Percentiles rank a stretch among this genome's conserved stretches.
These are phyloP conservation scores for Botrytis tulipae DNA, from an alignment of 2,329 filamentous ascomycete genomes.

Conservation along the genomic window DNA sequence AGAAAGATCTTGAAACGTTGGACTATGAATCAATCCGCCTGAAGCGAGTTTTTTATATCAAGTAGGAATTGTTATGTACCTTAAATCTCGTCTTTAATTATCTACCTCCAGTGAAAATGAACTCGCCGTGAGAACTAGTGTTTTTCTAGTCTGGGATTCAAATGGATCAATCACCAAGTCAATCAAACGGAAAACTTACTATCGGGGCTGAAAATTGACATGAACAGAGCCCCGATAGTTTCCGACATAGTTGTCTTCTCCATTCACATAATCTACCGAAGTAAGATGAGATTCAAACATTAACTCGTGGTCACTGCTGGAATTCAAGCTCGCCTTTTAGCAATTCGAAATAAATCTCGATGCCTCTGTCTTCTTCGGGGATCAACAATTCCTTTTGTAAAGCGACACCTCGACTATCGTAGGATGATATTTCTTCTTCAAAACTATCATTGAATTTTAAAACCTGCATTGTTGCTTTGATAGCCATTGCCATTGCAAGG, in stretches of 20 bases:
- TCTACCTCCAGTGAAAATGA: background rate
- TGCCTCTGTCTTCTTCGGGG: constrained; percentile 13
- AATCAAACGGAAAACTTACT: background rate
- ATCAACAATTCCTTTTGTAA: constrained; percentile 17
- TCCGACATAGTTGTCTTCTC: background rate
- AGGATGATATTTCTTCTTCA: constrained; percentile 33
- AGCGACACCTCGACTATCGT: constrained; percentile 13
- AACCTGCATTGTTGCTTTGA: constrained; percentile 23
- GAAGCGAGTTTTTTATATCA: background rate
- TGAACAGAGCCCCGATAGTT: background rate
- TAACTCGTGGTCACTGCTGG: background rate
- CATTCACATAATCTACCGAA: background rate
- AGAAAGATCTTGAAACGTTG: background rate
- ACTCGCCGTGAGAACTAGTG: background rate
- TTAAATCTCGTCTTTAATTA: background rate
- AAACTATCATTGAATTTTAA: constrained; percentile 27
- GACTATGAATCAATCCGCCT: background rate
- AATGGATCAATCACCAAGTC: background rate
- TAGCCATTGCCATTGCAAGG: constrained; percentile 27
- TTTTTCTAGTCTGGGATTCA: background rate
- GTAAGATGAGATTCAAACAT: background rate
- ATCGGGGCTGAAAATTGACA: background rate
- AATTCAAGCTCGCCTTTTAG: too few species aligned
- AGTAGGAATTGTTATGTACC: background rate
- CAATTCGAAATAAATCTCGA: constrained; percentile 9